These are phyloP conservation scores for Fulvia fulva DNA, from an alignment of 2,329 filamentous ascomycete genomes.

Conservation along the genomic window DNA sequence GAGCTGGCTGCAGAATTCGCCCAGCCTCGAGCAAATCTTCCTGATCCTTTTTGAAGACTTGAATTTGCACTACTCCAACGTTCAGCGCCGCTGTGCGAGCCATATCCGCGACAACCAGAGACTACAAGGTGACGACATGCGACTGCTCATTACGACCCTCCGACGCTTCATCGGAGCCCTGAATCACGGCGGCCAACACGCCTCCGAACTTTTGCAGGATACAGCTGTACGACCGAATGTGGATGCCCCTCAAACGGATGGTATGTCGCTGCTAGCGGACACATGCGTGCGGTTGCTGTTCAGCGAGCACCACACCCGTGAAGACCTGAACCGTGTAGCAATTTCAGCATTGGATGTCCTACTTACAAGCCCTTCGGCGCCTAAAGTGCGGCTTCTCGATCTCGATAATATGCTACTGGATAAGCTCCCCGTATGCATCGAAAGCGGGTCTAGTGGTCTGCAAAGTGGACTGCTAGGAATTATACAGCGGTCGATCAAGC, in stretches of 20 bases:
- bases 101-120: neutral
- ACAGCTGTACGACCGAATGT: neutral
- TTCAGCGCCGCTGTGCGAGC: neutral
- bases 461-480: conserved; percentile 65
- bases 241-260: conserved; percentile 11
- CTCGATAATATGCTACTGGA: conserved; percentile 28
- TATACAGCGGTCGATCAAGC: conserved; percentile 68
- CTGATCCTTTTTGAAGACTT: conserved; percentile 30
- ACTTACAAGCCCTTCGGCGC: conserved; percentile 15
- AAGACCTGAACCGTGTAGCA: conserved; percentile 13
- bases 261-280: conserved; percentile 21
- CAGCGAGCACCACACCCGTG: conserved; percentile 11
- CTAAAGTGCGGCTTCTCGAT: conserved; percentile 19
- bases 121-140: conserved; percentile 14
- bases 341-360: conserved; percentile 24
- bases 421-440: conserved; percentile 22
- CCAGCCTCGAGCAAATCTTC: conserved; percentile 49
- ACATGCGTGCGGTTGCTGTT: conserved; percentile 22
- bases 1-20: conserved; percentile 69
- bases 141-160: conserved; percentile 74
- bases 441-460: conserved; percentile 15
- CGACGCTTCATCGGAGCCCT: conserved; percentile 70
- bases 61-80: neutral
- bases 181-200: conserved; percentile 48
- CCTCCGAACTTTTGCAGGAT: conserved; percentile 24